These are phyloP conservation scores for Flaveria linearis DNA, from an alignment of 129 eudicot genomes.

Conservation along the genomic window DNA sequence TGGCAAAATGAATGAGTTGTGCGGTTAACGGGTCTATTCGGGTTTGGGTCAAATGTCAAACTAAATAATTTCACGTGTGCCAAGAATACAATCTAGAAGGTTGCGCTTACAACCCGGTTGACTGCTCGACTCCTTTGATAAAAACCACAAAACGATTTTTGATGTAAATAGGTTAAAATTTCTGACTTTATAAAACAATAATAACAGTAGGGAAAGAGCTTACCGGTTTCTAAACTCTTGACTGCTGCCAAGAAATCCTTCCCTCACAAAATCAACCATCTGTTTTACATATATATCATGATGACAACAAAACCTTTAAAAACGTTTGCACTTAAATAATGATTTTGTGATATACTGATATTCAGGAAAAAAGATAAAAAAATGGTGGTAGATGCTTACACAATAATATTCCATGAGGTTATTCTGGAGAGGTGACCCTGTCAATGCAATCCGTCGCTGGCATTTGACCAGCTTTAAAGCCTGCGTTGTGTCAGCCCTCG, in stretches of 20 bases:
- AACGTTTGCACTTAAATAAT: background rate
- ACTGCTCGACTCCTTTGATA: background rate
- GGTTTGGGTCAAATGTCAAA: background rate
- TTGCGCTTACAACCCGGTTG: background rate
- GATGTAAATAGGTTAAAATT: background rate
- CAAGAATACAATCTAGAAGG: background rate
- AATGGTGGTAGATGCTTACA: constrained; percentile 44
- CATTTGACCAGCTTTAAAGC: constrained; percentile 84
- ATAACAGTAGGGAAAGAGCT: constrained; percentile 20
- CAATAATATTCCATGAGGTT: constrained; percentile 97
- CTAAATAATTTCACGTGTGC: background rate
- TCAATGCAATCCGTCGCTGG: constrained; percentile 94
- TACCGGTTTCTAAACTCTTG: constrained; percentile 94
- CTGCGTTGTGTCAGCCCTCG: constrained; percentile 87
- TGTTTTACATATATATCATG: constrained; percentile 29
- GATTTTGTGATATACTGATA: constrained; percentile 3
- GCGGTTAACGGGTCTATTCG: background rate
- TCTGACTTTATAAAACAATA: background rate
- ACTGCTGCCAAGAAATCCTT: constrained; percentile 96
- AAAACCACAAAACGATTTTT: constrained; percentile 10
- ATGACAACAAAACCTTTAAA: constrained; percentile 10
- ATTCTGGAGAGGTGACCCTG: constrained; percentile 99
- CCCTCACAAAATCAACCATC: constrained; percentile 99
- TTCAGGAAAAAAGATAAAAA: background rate
- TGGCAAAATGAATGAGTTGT: background rate